These are phyloP conservation scores for Sarocladiaceae sp. DNA, from an alignment of 2,329 filamentous ascomycete species.

Conservation along the genomic window DNA sequence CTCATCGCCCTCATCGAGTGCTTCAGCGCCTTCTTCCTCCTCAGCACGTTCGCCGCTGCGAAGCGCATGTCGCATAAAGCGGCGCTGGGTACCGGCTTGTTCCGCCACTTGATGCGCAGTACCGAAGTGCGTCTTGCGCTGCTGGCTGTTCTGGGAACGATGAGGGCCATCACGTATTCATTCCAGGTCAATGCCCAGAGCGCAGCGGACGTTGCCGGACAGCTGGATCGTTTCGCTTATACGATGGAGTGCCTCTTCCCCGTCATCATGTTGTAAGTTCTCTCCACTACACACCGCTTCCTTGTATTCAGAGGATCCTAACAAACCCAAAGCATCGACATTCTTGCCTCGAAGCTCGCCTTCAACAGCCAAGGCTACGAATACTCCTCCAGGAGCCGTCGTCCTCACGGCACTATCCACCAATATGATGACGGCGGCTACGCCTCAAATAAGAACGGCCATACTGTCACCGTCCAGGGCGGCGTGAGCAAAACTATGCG, in stretches of 20 bases:
- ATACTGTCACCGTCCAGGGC: conserved; percentile 11
- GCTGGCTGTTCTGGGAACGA: conserved; percentile 27
- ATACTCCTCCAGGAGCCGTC: conserved; percentile 3
- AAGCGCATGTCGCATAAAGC: conserved; percentile 24
- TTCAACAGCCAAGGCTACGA: conserved; percentile 11
- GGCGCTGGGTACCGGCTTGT: conserved; percentile 20
- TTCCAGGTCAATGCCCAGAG: conserved; percentile 27
- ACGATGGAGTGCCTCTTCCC: conserved; percentile 32
- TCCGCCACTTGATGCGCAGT: conserved; percentile 30
- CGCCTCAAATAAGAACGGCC: conserved; percentile 7
- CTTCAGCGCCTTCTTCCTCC: conserved; percentile 31
- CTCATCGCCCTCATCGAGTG: conserved; percentile 34
- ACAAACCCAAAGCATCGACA: conserved; percentile 18
- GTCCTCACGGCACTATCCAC: conserved; percentile 1
- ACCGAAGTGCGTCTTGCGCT: conserved; percentile 30
- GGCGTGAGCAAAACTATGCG: conserved; percentile 7
- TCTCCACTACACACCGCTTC: too few species aligned
- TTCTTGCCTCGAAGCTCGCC: conserved; percentile 21
- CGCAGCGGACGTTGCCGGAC: conserved; percentile 23
- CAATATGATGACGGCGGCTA: conserved; percentile 5
- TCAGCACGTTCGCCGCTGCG: conserved; percentile 29
- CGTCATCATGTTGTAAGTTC: conserved; percentile 27
- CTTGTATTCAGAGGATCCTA: neutral
- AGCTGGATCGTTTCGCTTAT: conserved; percentile 31
- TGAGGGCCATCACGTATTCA: conserved; percentile 29